Conservation (phyloP, 306 rosid genomes). For the Acmispon strigosus region DNA sequence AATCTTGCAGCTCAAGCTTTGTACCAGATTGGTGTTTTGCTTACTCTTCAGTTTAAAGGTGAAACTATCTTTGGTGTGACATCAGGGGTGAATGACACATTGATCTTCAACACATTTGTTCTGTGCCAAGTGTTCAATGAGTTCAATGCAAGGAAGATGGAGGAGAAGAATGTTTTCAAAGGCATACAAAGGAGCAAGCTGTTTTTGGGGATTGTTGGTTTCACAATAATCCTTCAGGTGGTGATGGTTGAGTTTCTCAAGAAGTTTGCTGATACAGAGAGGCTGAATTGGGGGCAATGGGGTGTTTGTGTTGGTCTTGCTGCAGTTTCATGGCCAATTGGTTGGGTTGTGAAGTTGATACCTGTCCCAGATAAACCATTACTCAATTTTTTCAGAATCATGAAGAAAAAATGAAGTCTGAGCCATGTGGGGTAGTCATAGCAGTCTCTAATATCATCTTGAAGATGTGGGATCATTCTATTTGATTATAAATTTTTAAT, state of each 20-base stretch:
- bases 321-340: conserved; percentile 32
- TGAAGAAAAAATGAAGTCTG: background rate
- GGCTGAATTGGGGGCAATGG: conserved; percentile 31
- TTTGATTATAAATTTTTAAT: background rate
- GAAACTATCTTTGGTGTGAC: conserved; percentile 27
- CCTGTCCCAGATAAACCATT: conserved; percentile 31
- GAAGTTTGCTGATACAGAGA: conserved; percentile 32
- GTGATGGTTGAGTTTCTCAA: conserved; percentile 38
- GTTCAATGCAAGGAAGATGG: conserved; percentile 31
- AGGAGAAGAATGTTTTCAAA: conserved; percentile 27
- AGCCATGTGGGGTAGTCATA: background rate
- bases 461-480: background rate
- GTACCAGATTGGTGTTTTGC: conserved; percentile 22
- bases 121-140: conserved; percentile 35
- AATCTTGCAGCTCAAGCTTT: conserved; percentile 26
- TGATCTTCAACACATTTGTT: conserved; percentile 34
- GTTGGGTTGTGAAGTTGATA: conserved; percentile 27
- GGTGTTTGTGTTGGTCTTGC: conserved; percentile 15
- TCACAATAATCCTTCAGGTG: conserved; percentile 24
- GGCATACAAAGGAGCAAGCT: conserved; percentile 25
- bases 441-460: too few relatives aligned
- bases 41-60: conserved; percentile 29
- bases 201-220: conserved; percentile 27
- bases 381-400: background rate
- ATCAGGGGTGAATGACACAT: conserved; percentile 26